These are phyloP conservation scores for Coccomyxa sp. DNA, from an alignment of 139 green algal genomes.

Conservation along the genomic window DNA sequence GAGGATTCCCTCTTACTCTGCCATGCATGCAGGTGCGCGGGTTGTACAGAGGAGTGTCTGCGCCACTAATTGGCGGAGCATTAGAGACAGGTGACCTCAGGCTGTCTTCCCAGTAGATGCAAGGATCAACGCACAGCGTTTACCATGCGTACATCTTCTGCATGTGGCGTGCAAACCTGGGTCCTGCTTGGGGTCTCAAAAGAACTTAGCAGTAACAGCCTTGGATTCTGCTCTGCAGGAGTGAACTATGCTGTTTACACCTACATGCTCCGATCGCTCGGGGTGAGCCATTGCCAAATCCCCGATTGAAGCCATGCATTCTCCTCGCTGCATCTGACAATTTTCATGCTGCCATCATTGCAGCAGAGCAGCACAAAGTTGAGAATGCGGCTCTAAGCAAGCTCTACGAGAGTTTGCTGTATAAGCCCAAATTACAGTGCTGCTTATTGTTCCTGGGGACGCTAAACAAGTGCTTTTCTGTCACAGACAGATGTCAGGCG, in stretches of 20 bases:
- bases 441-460: too few species aligned
- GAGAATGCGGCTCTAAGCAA: neutral
- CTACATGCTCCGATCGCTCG: neutral
- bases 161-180: too few species aligned
- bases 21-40: slow-evolving; percentile 33
- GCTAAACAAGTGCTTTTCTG: neutral
- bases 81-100: slow-evolving; percentile 71
- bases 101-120: slow-evolving; percentile 19
- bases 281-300: neutral
- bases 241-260: slow-evolving; percentile 54
- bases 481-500: neutral
- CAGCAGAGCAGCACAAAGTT: neutral
- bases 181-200: too few species aligned
- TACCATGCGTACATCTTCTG: too few species aligned
- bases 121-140: too few species aligned
- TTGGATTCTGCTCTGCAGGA: neutral
- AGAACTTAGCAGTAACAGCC: too few species aligned
- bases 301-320: neutral
- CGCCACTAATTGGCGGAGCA: slow-evolving; percentile 71
- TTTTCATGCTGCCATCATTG: slow-evolving; percentile 5
- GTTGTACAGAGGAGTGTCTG: slow-evolving; percentile 62
- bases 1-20: too few species aligned
- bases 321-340: neutral
- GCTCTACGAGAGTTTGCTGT: neutral
- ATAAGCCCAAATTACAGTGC: too few species aligned